Percentiles rank a stretch among this genome's conserved stretches.
Evolutionary conservation across 495 filamentous ascomycete species (phyloP).

Genomic region (Neurospora sp.): DNA sequence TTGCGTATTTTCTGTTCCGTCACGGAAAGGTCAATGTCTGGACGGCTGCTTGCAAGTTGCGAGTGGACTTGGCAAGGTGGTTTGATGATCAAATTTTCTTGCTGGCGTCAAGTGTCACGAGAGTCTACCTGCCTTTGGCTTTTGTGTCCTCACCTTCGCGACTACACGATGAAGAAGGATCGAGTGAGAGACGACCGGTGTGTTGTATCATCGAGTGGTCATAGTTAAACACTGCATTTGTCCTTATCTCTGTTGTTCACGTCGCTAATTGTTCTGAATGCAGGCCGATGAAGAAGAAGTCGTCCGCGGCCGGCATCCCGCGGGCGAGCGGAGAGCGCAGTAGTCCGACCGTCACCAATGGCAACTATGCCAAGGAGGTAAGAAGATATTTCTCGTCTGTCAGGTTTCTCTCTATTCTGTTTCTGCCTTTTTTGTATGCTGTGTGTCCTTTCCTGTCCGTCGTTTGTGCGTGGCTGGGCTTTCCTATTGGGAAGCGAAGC

Average conservation of each 20-base stretch:
- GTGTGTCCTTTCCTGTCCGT: constrained; percentile 2
- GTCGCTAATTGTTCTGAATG: constrained; percentile 2
- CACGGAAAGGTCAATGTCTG: not conserved
- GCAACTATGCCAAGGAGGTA: constrained; percentile 33
- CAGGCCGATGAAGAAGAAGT: constrained; percentile 49
- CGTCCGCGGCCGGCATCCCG: constrained; percentile 40
- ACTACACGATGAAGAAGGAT: not conserved
- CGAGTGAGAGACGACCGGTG: not conserved
- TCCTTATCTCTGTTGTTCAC: not conserved
- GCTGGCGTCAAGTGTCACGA: not conserved
- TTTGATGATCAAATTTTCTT: not conserved
- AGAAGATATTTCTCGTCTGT: constrained; percentile 13
- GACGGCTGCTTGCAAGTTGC: not conserved
- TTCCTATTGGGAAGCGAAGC: not conserved
- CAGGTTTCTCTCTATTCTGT: constrained; percentile 5
- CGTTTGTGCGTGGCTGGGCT: not conserved
- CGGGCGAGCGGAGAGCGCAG: constrained; percentile 40
- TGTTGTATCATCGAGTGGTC: not conserved
- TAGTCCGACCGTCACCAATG: constrained; percentile 35
- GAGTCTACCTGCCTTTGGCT: not conserved
- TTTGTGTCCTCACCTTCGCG: not conserved
- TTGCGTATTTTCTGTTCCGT: not conserved
- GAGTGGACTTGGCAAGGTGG: not conserved
- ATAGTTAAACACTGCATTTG: not conserved
- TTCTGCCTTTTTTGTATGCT: not conserved